Conservation (phyloP, 352 stramenopile species). For the Phytopythium boreale region DNA sequence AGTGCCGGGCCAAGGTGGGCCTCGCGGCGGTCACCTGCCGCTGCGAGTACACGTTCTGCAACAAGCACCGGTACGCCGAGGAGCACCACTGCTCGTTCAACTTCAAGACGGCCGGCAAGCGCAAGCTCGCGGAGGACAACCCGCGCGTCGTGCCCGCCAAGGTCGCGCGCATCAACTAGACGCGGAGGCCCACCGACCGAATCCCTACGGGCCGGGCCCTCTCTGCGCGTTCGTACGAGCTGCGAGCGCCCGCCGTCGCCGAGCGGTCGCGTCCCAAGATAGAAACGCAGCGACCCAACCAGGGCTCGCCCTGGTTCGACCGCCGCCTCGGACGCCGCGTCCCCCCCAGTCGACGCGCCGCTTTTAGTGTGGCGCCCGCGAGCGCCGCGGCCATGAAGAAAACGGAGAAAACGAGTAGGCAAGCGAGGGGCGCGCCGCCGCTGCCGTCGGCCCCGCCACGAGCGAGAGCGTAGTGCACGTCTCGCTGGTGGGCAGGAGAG, state of each 20-base stretch:
- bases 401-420: too few relatives aligned
- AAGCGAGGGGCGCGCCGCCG: too few relatives aligned
- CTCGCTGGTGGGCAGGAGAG: not conserved
- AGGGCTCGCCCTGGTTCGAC: too few relatives aligned
- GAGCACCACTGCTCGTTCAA: conserved; percentile 88
- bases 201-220: too few relatives aligned
- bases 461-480: conserved; percentile 4
- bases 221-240: not conserved
- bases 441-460: too few relatives aligned
- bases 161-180: conserved; percentile 86
- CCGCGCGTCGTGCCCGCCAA: conserved; percentile 75
- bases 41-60: conserved; percentile 90
- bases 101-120: conserved; percentile 82
- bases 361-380: too few relatives aligned
- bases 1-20: conserved; percentile 84
- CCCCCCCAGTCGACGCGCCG: too few relatives aligned
- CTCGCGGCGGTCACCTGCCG: conserved; percentile 85
- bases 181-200: too few relatives aligned
- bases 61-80: conserved; percentile 87
- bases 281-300: not conserved
- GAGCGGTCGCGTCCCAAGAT: not conserved
- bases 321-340: too few relatives aligned
- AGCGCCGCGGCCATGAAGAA: too few relatives aligned
- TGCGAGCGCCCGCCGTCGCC: not conserved
- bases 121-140: conserved; percentile 82